Base-by-base conservation (phyloP, 2,329 filamentous ascomycete species). In the Xylaria sp. region DNA sequence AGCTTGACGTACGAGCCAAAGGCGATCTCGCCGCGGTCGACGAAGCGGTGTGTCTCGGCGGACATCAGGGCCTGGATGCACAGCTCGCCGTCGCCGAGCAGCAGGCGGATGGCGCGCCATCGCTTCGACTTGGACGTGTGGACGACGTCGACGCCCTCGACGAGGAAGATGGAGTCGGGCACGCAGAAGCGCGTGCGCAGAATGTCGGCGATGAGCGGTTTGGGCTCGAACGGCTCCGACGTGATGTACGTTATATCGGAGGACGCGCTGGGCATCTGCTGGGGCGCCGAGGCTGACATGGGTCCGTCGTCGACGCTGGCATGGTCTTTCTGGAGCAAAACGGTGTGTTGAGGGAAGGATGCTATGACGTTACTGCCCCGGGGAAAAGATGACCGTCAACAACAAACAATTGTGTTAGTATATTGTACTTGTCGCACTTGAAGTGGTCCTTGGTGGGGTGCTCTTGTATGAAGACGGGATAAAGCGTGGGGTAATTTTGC, bases 51-150 rank as follows among this genome's bases (percentile, higher is more conserved):
- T 75, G 84, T 79, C 53, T 80, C 79, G 1, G 79, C 76, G 6
- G 76, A 74, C 47, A 87, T 73, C 7, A 88, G 74, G 0, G 84
- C 84, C 73, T 88, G 85, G n/a, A 88, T 79, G 69, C 83, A 87
- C 3, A 86, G 73, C 70, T 83, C 79, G 1, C 85, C 85, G 68
- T 88, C 86, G 42, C 85, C 83, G 0, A 88, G 79, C 0, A 87
- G 61, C 11, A 88, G 69, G 1, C 85, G 79, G 0, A 86, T 72
- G 1, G 79, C 77, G 36, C 84, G 82, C 79, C 82, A 82, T 73
- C 78, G 73, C 71, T 69, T 71, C 27, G 76, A 77, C 13, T 57
- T 68, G 1, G 81, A 78, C 0, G 83, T 75, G 0, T 80, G 73
- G 0, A 79, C 67, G 17, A 71, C 59, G 13, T 84, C 79, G n/a